Conservation (phyloP, 129 eudicot genomes). For the Pseudognaphalium luteoalbum region DNA sequence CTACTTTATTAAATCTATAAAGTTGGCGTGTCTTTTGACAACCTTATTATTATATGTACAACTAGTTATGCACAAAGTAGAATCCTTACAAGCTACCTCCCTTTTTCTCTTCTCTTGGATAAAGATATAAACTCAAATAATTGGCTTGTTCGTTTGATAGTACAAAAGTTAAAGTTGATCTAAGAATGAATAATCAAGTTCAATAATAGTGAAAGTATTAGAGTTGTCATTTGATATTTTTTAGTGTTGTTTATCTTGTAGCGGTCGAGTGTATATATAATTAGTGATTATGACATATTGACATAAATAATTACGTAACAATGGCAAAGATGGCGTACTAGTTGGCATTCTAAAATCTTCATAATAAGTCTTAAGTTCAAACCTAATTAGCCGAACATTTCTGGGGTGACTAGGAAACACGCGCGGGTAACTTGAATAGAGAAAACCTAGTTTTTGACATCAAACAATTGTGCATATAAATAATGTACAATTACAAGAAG, state of each 20-base stretch:
- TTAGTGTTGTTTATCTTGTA: neutral
- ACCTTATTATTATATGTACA: neutral
- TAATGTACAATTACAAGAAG: conserved; percentile 10
- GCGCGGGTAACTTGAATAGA: too few relatives aligned
- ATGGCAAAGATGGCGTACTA: too few relatives aligned
- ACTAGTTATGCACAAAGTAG: conserved; percentile 18
- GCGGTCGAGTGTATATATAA: neutral
- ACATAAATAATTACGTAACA: too few relatives aligned
- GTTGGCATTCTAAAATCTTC: too few relatives aligned
- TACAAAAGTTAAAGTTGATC: conserved; percentile 26
- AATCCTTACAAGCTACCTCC: neutral
- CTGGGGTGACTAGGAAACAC: too few relatives aligned
- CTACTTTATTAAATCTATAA: conserved; percentile 1
- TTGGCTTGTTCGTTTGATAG: conserved; percentile 20
- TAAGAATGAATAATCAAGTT: conserved; percentile 22
- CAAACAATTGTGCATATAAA: conserved; percentile 12
- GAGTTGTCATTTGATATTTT: neutral
- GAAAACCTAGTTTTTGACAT: too few relatives aligned
- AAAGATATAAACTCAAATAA: conserved; percentile 15
- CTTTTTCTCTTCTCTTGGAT: neutral
- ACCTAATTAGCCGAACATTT: too few relatives aligned
- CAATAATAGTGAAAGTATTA: conserved; percentile 29
- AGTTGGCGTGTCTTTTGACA: conserved; percentile 24
- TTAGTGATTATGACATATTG: neutral
- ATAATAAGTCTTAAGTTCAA: too few relatives aligned